Conservation (phyloP, 2,329 filamentous ascomycete species). For the Graphilbum fragrans region DNA sequence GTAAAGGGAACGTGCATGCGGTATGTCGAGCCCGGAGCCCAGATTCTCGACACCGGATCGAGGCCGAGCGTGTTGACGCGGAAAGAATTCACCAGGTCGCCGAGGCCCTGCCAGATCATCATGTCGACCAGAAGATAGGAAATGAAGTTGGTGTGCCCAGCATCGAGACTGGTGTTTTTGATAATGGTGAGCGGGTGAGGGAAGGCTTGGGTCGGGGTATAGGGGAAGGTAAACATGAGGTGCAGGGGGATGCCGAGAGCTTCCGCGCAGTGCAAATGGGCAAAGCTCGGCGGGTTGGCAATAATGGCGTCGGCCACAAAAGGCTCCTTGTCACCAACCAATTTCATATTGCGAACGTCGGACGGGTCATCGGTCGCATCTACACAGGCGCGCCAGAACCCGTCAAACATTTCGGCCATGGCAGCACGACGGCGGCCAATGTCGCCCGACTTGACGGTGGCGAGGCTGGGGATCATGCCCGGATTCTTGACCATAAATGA, state of each 20-base stretch:
- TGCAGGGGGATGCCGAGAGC: constrained; percentile 65
- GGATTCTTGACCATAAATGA: constrained; percentile 83
- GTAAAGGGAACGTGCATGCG: constrained; percentile 64
- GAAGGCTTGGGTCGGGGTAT: constrained; percentile 62
- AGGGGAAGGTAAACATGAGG: constrained; percentile 84
- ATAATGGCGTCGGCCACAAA: constrained; percentile 74
- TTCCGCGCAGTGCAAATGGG: constrained; percentile 70
- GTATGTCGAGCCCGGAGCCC: constrained; percentile 64
- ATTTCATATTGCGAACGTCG: constrained; percentile 46
- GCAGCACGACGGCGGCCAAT: constrained; percentile 52
- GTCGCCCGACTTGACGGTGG: constrained; percentile 62
- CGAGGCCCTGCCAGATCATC: constrained; percentile 85
- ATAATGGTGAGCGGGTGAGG: constrained; percentile 70
- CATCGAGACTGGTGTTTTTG: constrained; percentile 58
- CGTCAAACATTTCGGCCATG: constrained; percentile 75
- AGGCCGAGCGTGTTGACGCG: constrained; percentile 55
- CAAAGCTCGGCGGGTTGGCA: constrained; percentile 69
- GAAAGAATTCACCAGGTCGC: constrained; percentile 67
- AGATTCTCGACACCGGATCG: constrained; percentile 63
- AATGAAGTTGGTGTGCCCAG: constrained; percentile 67
- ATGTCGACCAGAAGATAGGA: constrained; percentile 71
- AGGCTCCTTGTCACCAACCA: constrained; percentile 49
- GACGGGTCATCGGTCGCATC: constrained; percentile 59
- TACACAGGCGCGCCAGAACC: constrained; percentile 70
- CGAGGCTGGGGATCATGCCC: constrained; percentile 61